Base-by-base conservation (phyloP, 2,329 filamentous ascomycete genomes). In the Akanthomyces lecanii region DNA sequence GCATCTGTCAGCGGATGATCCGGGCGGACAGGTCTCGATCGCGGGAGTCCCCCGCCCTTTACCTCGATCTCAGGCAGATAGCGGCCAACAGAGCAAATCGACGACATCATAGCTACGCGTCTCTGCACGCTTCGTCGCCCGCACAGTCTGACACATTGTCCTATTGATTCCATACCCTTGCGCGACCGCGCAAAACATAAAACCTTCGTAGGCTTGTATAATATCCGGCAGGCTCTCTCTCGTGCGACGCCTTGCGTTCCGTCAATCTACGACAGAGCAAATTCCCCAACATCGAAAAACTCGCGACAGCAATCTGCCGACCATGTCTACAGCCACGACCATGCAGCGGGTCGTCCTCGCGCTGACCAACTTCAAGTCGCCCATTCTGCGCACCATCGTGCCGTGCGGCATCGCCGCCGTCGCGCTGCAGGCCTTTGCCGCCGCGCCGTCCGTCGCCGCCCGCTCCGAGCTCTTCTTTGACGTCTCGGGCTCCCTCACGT, bases 401-500 rank as follows among this genome's bases (percentile, higher is more conserved):
- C 88, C 87, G 2, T 82, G 81, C 42, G 80, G 89, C 14, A 81
- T 82, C 6, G 81, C 87, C 11, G 86, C 86, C 2, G 86, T 86
- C 67, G 83, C 82, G 1, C 77, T 90, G 53, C 88, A 90, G 75
- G 78, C 82, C 10, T 84, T 81, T 47, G 83, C 85, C 7, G 87
- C 85, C 5, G 71, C 87, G 2, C 88, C 88, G 5, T 88, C 85
- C 6, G 84, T 89, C 65, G 66, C 81, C 30, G 76, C 78, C 38
- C 81, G 85, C 68, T 83, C 84, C 7, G 88, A 90, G 70, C 82
- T 84, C 44, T 89, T 88, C 77, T 90, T 88, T 71, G 88, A 90
- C 71, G 73, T 88, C 54, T 87, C 85, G 2, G 88, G 88, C 54
- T 86, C 85, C 16, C 69, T 88, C 38, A 89, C 87, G 2, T 89